Evolutionary conservation across 352 stramenopile genomes (phyloP).

Genomic region (Plasmopara muralis): DNA sequence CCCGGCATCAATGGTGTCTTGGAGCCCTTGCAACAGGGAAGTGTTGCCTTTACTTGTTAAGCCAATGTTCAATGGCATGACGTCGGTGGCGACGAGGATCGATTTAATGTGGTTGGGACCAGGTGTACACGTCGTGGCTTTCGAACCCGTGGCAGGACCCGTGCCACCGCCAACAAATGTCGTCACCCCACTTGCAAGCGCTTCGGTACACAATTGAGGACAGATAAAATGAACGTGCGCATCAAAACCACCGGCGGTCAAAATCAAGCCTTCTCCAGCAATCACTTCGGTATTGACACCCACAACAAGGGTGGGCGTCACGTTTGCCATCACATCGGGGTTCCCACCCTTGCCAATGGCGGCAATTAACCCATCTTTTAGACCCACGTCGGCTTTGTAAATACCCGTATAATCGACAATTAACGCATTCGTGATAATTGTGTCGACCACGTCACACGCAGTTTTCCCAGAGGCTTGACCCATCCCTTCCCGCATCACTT

Average conservation of each 20-base stretch:
- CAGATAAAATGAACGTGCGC: conserved; percentile 98
- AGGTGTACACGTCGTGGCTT: conserved; percentile 96
- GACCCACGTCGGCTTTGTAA: conserved; percentile 94
- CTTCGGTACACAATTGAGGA: conserved; percentile 90
- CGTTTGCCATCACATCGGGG: conserved; percentile 93
- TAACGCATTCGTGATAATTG: conserved; percentile 96
- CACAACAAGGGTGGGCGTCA: conserved; percentile 83
- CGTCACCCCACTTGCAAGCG: conserved; percentile 89
- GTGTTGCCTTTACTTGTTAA: conserved; percentile 97
- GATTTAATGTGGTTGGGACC: conserved; percentile 91
- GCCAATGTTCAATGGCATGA: conserved; percentile 94
- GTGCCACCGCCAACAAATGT: conserved; percentile 90
- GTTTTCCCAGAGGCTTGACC: conserved; percentile 51
- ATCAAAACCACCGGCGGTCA: conserved; percentile 94
- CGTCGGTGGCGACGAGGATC: conserved; percentile 94
- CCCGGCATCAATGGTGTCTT: conserved; percentile 88
- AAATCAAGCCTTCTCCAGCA: conserved; percentile 93
- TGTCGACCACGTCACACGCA: conserved; percentile 77
- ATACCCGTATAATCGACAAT: conserved; percentile 94
- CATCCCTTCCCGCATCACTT: conserved; percentile 84
- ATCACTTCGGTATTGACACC: conserved; percentile 94
- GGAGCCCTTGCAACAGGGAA: conserved; percentile 70
- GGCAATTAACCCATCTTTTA: conserved; percentile 91
- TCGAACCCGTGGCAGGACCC: conserved; percentile 89
- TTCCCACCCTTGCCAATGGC: conserved; percentile 97